Evolutionary conservation across 805 yeast species (phyloP), one percentile per base, ranked within the genome.

Genomic region (Ogataea wickerhamii): DNA sequence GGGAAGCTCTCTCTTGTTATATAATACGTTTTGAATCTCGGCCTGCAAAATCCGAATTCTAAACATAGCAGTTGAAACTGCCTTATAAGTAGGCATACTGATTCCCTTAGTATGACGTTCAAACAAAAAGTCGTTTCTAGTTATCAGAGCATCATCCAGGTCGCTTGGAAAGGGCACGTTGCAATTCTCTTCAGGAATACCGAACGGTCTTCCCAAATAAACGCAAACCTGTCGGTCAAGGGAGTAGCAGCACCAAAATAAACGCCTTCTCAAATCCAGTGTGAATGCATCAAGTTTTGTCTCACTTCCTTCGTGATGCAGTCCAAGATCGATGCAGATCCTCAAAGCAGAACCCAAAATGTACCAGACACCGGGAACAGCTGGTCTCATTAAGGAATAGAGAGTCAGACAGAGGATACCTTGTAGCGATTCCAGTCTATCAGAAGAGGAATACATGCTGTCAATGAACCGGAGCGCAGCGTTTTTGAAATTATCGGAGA

Each of bases 331-430:
- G 20, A 87, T 86, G 49, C 91, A 80, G 34, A 86, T 60, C 43
- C 96, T 70, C 34, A 87, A 60, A 0, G 91, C 88, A 2, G 86
- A 76, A 0, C 96, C 96, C 46, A 86, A 64, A 4, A 84, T 77
- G 56, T 86, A 86, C 97, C 97, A 88, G n/a, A 86, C 87, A 3
- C 95, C 93, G 0, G 96, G 95, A 11, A 76, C 76, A 1, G 91
- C 80, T 0, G 96, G 96, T 40, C 95, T 71, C 95, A 88, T 87
- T 23, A 82, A 70, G 1, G 94, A 78, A 55, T 83, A 88, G 4
- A 81, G 55, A 0, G 91, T 77, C 28, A 84, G 62, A 11, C 86
- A 64, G 13, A 88, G 56, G 11, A 85, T 65, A 0, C 89, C 88
- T 53, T 84, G 91, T 3, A 88, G 59, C 1, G 83, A 71, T 49